Base-by-base conservation (phyloP, 176 grass and related monocot species). In the Carex scoparia region DNA sequence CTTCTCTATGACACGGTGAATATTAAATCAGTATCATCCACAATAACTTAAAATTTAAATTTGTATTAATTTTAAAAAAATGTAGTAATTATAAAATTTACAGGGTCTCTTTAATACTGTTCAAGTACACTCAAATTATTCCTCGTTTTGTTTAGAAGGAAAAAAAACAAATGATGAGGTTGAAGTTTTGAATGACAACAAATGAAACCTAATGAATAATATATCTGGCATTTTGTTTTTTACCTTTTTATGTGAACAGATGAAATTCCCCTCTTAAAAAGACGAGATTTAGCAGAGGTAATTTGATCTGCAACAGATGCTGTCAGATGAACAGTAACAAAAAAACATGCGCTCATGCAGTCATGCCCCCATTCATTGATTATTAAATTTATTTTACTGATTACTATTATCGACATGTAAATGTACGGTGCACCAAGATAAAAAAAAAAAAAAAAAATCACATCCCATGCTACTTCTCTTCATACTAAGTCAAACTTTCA, bases 281-380 rank as follows among this genome's bases (percentile, higher is more conserved):
- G 51, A 30, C 9, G 37, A 42, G 4, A 70, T 44, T 70, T 70
- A n/a, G 31, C 37, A 46, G 23, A 31, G 7, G 12, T 35, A 78
- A 79, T 57, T 46, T 79, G 74, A 58, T 79, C 30, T 14, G 49
- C 6, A 35, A 15, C 13, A 57, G 74, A 79, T 58, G 13, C 5
- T 79, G 74, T 79, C 51, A 79, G 74, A 79, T 79, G 49, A 77
- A 77, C 73, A 56, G 73, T 5, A 77, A 32, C 12, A 12, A 33
- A 35, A 58, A 79, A 79, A 58, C 74, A 79, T 79, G 74, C 74
- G 10, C 74, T 79, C 53, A 78, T 78, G 38, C 68, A 67, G 65
- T 74, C 18, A 53, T 75, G 3, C 46, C 40, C 48, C 73, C 51
- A 58, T 79, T 79, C 7, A 46, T 71, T 58, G 13, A 57, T 57